Evolutionary conservation across 31 red algal species (phyloP), one percentile per base, ranked within the genome.

Genomic region (Odonthalia washingtoniensis): DNA sequence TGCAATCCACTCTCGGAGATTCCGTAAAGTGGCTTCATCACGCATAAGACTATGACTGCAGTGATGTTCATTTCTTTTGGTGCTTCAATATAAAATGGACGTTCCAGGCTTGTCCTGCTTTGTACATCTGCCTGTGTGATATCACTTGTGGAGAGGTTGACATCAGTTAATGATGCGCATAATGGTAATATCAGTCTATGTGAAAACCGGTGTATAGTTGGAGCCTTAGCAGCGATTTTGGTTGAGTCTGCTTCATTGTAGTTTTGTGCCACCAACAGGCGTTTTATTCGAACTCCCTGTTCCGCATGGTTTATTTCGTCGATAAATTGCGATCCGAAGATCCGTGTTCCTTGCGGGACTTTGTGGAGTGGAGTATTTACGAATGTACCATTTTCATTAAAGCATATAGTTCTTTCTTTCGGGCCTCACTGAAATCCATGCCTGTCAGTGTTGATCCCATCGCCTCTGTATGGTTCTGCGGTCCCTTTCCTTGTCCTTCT

Each of bases 21-120:
- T 2, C 81, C 81, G 34, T 85, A 85, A 4, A 85, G 41, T 31
- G 81, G 81, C 30, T 67, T 78, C 18, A 77, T 24, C 1, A 43
- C 74, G 9, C 57, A 37, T 28, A 67, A 28, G 16, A 67, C 45
- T 17, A 41, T 12, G 42, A 38, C 72, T 39, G 6, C 0, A 1
- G 2, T 18, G n/a, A 87, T 52, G 2, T 41, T 43, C 73, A 76
- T 87, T 67, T 87, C 72, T 18, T 4, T 2, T 44, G 72, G 70
- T 57, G 72, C 2, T 2, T 21, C 1, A 1, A 87, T 27, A 40
- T 45, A 76, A 2, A 87, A 65, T 1, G 39, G 12, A 0, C 72
- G 14, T 46, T 87, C 84, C 37, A 87, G 1, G 1, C 21, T 43
- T 26, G 53, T 63, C 5, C 18, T 33, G n/a, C 32, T 63, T 53